Base-by-base conservation (phyloP, 1,284 basidiomycete genomes). In the Rhodotorula sp. region DNA sequence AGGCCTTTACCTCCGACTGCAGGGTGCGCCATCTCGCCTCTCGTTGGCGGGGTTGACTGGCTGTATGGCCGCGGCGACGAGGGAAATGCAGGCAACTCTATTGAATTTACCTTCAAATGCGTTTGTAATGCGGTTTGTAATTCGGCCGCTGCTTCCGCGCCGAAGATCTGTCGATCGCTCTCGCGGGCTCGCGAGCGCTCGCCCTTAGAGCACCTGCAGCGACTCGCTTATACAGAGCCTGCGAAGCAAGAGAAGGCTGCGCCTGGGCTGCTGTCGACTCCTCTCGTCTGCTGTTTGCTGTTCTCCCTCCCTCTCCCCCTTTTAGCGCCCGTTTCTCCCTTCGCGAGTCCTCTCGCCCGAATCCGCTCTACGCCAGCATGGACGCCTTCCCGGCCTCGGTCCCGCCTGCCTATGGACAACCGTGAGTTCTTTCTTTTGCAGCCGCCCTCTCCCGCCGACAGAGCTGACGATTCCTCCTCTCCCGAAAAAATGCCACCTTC, bases 311-410 rank as follows among this genome's bases (percentile, higher is more conserved):
- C 47, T 18, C 18, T 48, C 7, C 34, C 23, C 19, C 6, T 5
- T 16, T 7, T 26, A 10, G 26, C 7, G 19, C 54, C 31, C 56
- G 7, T 31, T 23, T n/a, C 59, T 43, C 48, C 38, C 52, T 23
- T 16, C n/a, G 21, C 18, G 38, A 43, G 38, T 43, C 38, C 38
- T 43, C 28, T 18, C 57, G 15, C 43, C 34, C 45, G 23, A 48
- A 48, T 31, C 26, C 10, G 6, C 23, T 34, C 38, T 7, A 45
- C 58, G n/a, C 52, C 38, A 16, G 23, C 16, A 71, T 74, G 73
- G 73, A 74, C 68, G 70, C 70, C 31, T 73, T 75, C 64, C 71
- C 74, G 5, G 48, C 68, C 16, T 52, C 56, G 18, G 60, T 68
- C 15, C 58, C 68, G 18, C 65, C 60, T 3, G 62, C 68, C 7